Evolutionary conservation across 805 yeast genomes (phyloP).

Genomic region (Kodamaea leandrae): DNA sequence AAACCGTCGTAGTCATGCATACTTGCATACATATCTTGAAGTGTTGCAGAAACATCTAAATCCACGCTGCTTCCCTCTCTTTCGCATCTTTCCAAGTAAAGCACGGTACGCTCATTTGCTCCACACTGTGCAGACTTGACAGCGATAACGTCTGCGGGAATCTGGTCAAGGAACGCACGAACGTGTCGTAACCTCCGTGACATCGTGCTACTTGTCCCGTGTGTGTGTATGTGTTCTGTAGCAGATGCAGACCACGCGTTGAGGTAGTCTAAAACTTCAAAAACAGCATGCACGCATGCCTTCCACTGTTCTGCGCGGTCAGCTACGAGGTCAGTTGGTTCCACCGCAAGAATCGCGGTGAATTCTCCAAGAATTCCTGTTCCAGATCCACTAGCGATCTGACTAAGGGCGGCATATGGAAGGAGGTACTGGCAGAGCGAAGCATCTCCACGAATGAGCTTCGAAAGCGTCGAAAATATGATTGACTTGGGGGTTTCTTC

Average conservation of each 20-base stretch:
- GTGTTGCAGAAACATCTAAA: slow-evolving; percentile 41
- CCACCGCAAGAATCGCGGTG: slow-evolving; percentile 50
- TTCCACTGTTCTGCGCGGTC: slow-evolving; percentile 57
- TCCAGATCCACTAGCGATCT: slow-evolving; percentile 46
- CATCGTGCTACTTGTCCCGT: slow-evolving; percentile 14
- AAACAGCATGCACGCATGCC: slow-evolving; percentile 68
- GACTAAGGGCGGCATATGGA: slow-evolving; percentile 71
- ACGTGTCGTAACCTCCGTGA: slow-evolving; percentile 26
- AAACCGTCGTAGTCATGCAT: slow-evolving; percentile 88
- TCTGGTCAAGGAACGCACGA: slow-evolving; percentile 46
- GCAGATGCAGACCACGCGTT: slow-evolving; percentile 66
- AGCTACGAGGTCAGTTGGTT: slow-evolving; percentile 40
- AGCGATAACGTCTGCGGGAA: slow-evolving; percentile 74
- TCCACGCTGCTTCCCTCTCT: slow-evolving; percentile 38
- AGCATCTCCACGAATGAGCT: slow-evolving; percentile 65
- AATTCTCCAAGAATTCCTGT: slow-evolving; percentile 48
- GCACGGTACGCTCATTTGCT: slow-evolving; percentile 81
- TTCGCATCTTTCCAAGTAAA: slow-evolving; percentile 77
- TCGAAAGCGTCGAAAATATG: slow-evolving; percentile 63
- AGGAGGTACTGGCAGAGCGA: slow-evolving; percentile 66
- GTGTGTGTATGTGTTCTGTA: slow-evolving; percentile 25
- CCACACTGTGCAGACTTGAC: slow-evolving; percentile 77
- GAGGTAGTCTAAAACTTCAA: slow-evolving; percentile 78
- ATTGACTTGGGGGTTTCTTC: slow-evolving; percentile 16
- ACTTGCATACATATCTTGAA: slow-evolving; percentile 81